A percentile compares a stretch with the other conserved stretches of the same genome.
phyloP scores from a whole-genome alignment of 2,329 filamentous ascomycete species.

The Diaporthe aspalathi region DNA sequence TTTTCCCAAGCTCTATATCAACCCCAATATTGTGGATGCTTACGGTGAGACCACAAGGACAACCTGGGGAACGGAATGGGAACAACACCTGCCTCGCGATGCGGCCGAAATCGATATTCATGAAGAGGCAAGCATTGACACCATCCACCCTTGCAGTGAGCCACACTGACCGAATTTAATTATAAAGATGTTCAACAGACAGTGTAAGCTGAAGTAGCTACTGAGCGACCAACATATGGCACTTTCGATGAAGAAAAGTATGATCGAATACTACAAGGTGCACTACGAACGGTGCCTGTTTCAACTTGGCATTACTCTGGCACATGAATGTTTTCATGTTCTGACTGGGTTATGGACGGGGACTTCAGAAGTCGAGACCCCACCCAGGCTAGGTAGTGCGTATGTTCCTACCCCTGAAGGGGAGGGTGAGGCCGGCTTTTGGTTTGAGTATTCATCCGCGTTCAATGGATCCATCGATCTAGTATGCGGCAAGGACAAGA shows the following conservation, averaged over 20 bases:
- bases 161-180: not conserved
- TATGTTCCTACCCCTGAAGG: not conserved
- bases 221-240: too few species aligned
- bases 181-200: not conserved
- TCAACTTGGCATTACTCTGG: not conserved
- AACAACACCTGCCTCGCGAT: accelerated
- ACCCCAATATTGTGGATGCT: accelerated
- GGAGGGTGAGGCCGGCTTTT: not conserved
- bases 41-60: accelerated
- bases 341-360: not conserved
- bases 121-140: not conserved
- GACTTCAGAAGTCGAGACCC: not conserved
- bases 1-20: not conserved
- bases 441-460: not conserved
- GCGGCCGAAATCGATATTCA: not conserved
- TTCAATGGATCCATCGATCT: not conserved
- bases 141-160: too few species aligned
- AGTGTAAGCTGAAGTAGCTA: not conserved
- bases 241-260: too few species aligned
- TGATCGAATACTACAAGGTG: not conserved
- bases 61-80: not conserved
- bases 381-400: not conserved
- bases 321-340: not conserved
- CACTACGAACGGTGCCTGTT: too few species aligned
- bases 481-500: not conserved